Base-by-base conservation (phyloP, 495 filamentous ascomycete species). In the Penicillium herquei region DNA sequence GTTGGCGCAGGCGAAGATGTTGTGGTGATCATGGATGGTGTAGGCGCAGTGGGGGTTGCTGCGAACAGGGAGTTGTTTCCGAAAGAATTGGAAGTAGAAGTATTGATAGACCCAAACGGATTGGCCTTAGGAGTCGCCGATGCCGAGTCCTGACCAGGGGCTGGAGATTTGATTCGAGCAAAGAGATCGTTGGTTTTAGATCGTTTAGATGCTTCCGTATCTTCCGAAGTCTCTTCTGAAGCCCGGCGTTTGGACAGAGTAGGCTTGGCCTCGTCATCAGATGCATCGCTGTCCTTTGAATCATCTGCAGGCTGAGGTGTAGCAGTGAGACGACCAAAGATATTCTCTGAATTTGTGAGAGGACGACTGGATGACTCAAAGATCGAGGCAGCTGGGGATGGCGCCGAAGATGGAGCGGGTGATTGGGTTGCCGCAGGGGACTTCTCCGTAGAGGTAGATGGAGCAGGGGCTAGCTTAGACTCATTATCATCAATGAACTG, bases 271-370 rank as follows among this genome's bases (percentile, higher is more conserved):
- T 70, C 76, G 16, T 65, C 63, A 31, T 57, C 59, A 39, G 71
- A 70, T 10, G 58, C 59, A 3, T 57, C 62, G 44, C 67, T 69
- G n/a, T 67, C 61, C 30, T 69, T 64, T 41, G n/a, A 37, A 39
- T 49, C n/a, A 7, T 67, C 59, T 26, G 53, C 51, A 17, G 58
- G 58, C 39, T 60, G 47, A 35, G 81, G 82, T 12, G 71, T 73
- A 35, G 79, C 81, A 2, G 84, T 84, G 35, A 87, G 70, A 53
- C 86, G 80, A 48, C 84, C 78, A 53, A 88, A 88, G 21, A 87
- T 85, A 56, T 87, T 88, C 37, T 67, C 68, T 8, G 70, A 64
- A 37, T 70, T 68, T 40, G 62, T 54, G 1, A 71, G 26, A 1
- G 67, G 65, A 18, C 57, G 62, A 16, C 60, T 59, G 13, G 62